Conservation (phyloP, 2,329 filamentous ascomycete species). For the Metarhizium guizhouense region DNA sequence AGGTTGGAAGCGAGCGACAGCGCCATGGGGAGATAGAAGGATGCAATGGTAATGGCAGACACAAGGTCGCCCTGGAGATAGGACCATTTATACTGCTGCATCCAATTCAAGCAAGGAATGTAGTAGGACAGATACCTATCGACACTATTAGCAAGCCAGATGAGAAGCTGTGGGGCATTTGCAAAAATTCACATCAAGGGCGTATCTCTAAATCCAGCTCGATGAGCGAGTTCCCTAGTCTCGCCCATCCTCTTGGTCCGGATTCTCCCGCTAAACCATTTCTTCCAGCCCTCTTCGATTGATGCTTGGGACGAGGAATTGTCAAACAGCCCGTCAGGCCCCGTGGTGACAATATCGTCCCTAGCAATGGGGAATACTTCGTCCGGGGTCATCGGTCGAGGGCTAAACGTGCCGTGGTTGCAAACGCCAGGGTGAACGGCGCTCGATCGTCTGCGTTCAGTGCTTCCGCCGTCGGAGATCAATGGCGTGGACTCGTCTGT, state of each 20-base stretch:
- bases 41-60: slow-evolving; percentile 90
- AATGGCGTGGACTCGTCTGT: slow-evolving; percentile 44
- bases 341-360: slow-evolving; percentile 23
- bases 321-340: slow-evolving; percentile 25
- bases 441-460: slow-evolving; percentile 9
- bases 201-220: slow-evolving; percentile 65
- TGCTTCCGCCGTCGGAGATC: slow-evolving; percentile 19
- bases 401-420: slow-evolving; percentile 70
- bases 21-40: slow-evolving; percentile 96
- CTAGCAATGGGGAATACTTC: slow-evolving; percentile 23
- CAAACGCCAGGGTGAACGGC: slow-evolving; percentile 37
- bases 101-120: slow-evolving; percentile 84
- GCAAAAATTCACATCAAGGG: slow-evolving; percentile 57
- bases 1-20: slow-evolving; percentile 89
- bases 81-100: slow-evolving; percentile 72
- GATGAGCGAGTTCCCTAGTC: slow-evolving; percentile 61
- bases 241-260: slow-evolving; percentile 61
- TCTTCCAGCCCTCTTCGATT: slow-evolving; percentile 36
- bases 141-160: slow-evolving; percentile 11
- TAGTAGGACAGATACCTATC: slow-evolving; percentile 85
- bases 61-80: slow-evolving; percentile 82
- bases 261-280: slow-evolving; percentile 41
- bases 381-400: slow-evolving; percentile 45
- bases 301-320: slow-evolving; percentile 28
- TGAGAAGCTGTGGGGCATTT: not conserved